These are phyloP conservation scores for Backusella luteola DNA, from an alignment of 192 early-diverging fungal species.

Conservation along the genomic window DNA sequence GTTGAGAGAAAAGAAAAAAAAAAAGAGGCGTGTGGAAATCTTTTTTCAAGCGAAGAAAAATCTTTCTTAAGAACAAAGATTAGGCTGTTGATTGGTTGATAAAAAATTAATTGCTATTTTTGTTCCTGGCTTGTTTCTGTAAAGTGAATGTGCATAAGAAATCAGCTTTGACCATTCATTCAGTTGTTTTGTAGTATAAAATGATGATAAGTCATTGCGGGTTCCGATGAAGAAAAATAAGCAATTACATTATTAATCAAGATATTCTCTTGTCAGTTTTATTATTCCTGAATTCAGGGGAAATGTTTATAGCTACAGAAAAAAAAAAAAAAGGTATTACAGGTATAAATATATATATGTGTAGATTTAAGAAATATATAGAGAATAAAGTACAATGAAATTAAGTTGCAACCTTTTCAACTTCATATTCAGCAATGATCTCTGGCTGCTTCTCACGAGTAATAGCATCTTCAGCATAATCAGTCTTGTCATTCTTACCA, in stretches of 20 bases:
- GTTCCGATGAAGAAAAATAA: too few species aligned
- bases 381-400: too few species aligned
- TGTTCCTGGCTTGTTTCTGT: not conserved
- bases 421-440: not conserved
- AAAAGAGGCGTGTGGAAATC: not conserved
- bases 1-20: not conserved
- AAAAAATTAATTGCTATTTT: not conserved
- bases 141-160: too few species aligned
- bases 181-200: too few species aligned
- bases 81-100: not conserved
- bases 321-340: not conserved
- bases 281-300: not conserved
- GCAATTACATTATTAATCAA: not conserved
- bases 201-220: too few species aligned
- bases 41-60: not conserved
- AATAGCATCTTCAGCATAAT: slow-evolving; percentile 31
- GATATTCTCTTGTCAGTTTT: not conserved
- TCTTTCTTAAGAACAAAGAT: not conserved
- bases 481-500: slow-evolving; percentile 49
- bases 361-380: too few species aligned
- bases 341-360: not conserved
- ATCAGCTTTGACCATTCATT: too few species aligned
- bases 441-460: not conserved
- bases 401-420: not conserved
- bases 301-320: not conserved